phyloP scores from a whole-genome alignment of 345 rosid genomes.

The Melaleuca quinquenervia region DNA sequence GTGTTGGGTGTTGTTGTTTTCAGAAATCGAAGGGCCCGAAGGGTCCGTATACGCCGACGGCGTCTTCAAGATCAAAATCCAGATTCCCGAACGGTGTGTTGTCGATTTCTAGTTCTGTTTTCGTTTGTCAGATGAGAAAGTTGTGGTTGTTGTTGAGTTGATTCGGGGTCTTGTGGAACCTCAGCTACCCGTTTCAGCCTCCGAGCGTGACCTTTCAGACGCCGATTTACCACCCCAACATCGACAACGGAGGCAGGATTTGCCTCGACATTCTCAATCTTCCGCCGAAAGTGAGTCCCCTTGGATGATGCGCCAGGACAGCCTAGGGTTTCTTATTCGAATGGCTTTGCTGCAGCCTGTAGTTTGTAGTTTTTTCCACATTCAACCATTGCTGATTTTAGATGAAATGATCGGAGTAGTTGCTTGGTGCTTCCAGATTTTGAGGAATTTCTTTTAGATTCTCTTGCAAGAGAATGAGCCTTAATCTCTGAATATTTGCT shows the following conservation, averaged over 20 bases:
- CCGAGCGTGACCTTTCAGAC: slow-evolving; percentile 62
- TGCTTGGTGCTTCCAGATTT: neutral
- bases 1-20: neutral
- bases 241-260: slow-evolving; percentile 76
- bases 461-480: rapidly evolving
- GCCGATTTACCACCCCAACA: slow-evolving; percentile 77
- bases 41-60: slow-evolving; percentile 71
- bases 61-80: slow-evolving; percentile 50
- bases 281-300: slow-evolving; percentile 58
- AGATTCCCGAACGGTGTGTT: slow-evolving; percentile 60
- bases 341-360: neutral
- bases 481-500: neutral
- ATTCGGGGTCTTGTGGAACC: neutral
- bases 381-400: neutral
- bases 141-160: neutral
- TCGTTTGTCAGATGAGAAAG: neutral
- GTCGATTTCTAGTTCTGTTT: neutral
- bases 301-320: neutral
- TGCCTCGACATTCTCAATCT: slow-evolving; percentile 90
- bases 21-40: slow-evolving; percentile 70
- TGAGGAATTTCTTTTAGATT: rapidly evolving
- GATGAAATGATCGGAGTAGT: neutral
- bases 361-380: neutral
- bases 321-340: neutral
- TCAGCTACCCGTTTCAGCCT: slow-evolving; percentile 89